Conservation (phyloP, 495 filamentous ascomycete genomes). For the Parathielavia appendiculata region DNA sequence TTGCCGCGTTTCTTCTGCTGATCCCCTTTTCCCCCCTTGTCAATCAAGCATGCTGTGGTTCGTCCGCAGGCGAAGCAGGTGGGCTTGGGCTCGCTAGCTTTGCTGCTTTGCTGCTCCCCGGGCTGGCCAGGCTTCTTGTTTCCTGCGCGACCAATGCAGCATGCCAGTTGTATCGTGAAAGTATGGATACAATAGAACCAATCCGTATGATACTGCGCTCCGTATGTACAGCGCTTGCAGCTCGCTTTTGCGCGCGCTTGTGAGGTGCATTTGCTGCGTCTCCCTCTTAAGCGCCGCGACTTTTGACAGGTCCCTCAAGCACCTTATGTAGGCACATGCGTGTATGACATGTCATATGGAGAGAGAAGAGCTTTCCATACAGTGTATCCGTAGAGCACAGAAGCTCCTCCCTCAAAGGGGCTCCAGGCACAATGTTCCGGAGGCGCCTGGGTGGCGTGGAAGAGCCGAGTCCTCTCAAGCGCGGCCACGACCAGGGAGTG, state of each 20-base stretch:
- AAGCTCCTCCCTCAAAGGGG: not conserved
- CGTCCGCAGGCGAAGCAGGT: not conserved
- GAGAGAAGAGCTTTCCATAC: slow-evolving; percentile 23
- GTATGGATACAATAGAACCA: too few relatives aligned
- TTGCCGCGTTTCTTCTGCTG: not conserved
- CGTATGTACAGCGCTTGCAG: not conserved
- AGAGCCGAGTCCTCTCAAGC: slow-evolving; percentile 22
- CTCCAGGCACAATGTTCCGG: slow-evolving; percentile 20
- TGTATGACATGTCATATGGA: slow-evolving; percentile 24
- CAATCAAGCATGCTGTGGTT: not conserved
- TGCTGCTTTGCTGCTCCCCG: slow-evolving; percentile 6
- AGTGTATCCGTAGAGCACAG: slow-evolving; percentile 1
- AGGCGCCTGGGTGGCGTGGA: slow-evolving; percentile 20
- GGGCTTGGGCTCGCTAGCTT: not conserved
- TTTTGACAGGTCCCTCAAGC: not conserved
- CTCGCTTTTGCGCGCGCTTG: slow-evolving; percentile 6
- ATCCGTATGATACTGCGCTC: too few relatives aligned
- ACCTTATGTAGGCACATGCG: slow-evolving; percentile 17
- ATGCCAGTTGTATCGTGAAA: not conserved
- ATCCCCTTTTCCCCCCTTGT: slow-evolving; percentile 8
- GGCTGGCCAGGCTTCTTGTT: too few relatives aligned
- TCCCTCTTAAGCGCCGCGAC: not conserved
- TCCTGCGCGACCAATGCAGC: slow-evolving; percentile 1
- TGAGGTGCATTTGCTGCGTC: not conserved
- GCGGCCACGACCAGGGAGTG: slow-evolving; percentile 20